A percentile compares a stretch with the other conserved stretches of the same genome.
Evolutionary conservation across 306 rosid genomes (phyloP).

Genomic region (Cercis canadensis): DNA sequence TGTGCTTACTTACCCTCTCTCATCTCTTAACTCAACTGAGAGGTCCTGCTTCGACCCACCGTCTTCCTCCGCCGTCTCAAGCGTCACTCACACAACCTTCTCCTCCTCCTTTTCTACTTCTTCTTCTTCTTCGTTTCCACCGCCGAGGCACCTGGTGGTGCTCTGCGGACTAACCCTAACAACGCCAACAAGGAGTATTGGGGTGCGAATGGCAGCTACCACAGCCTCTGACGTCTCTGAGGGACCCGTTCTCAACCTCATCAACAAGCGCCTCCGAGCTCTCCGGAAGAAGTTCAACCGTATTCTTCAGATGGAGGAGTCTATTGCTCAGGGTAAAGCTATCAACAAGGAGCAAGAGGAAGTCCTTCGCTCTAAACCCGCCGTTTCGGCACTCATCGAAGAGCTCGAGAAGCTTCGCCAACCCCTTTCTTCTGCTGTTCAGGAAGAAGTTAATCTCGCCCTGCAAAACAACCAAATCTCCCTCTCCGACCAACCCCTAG

Average conservation of each 20-base stretch:
- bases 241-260: conserved; percentile 85
- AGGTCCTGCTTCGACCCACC: neutral
- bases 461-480: conserved; percentile 44
- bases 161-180: neutral
- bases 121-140: neutral
- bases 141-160: conserved; percentile 41
- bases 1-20: too few species aligned
- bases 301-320: conserved; percentile 73
- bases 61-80: neutral
- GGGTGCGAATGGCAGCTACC: conserved; percentile 62
- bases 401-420: conserved; percentile 94
- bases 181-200: neutral
- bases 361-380: conserved; percentile 81
- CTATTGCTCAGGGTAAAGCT: conserved; percentile 68
- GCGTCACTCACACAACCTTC: neutral
- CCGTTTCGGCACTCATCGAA: conserved; percentile 61
- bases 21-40: too few species aligned
- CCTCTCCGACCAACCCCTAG: conserved; percentile 20
- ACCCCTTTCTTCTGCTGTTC: conserved; percentile 70
- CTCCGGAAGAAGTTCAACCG: conserved; percentile 85
- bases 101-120: neutral
- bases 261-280: conserved; percentile 92
- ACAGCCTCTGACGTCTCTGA: conserved; percentile 65
- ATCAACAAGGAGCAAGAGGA: conserved; percentile 89
- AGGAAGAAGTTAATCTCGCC: conserved; percentile 70